Evolutionary conservation across 768 basidiomycete species (phyloP).

Genomic region (Tricholoma hemisulphureum): DNA sequence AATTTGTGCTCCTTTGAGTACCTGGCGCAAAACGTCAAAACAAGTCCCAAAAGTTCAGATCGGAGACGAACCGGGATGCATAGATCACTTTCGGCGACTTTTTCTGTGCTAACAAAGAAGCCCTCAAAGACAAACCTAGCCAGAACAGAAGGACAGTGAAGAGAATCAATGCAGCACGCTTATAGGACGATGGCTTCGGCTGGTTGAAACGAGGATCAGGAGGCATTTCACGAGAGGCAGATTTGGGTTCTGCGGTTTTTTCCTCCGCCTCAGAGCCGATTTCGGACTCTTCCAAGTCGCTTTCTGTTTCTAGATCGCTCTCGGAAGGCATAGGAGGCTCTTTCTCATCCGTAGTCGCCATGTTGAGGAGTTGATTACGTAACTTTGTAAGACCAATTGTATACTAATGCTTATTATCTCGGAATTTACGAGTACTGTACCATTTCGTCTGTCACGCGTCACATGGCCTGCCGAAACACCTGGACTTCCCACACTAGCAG

Average conservation of each 20-base stretch:
- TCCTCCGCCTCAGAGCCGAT: neutral
- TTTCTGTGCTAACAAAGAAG: constrained; percentile 22
- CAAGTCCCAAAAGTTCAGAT: neutral
- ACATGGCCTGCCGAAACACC: no score
- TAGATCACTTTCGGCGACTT: constrained; percentile 49
- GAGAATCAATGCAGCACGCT: constrained; percentile 43
- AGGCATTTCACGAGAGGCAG: neutral
- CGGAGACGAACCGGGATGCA: constrained; percentile 54
- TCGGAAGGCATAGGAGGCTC: neutral
- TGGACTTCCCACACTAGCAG: no score
- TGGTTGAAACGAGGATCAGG: constrained; percentile 35
- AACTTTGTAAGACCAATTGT: neutral
- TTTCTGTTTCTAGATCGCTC: constrained; percentile 1
- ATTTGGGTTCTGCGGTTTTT: neutral
- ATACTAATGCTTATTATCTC: no score
- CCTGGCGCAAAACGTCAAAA: constrained; percentile 34
- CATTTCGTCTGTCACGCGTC: no score
- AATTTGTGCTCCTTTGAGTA: constrained; percentile 83
- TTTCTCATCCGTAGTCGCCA: constrained; percentile 3
- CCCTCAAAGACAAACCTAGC: constrained; percentile 39
- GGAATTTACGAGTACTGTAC: no score
- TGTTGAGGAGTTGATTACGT: neutral
- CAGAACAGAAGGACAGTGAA: constrained; percentile 44
- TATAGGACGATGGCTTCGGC: constrained; percentile 44
- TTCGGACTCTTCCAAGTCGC: neutral